phyloP scores from a whole-genome alignment of 345 rosid species.

The Salix purpurea region DNA sequence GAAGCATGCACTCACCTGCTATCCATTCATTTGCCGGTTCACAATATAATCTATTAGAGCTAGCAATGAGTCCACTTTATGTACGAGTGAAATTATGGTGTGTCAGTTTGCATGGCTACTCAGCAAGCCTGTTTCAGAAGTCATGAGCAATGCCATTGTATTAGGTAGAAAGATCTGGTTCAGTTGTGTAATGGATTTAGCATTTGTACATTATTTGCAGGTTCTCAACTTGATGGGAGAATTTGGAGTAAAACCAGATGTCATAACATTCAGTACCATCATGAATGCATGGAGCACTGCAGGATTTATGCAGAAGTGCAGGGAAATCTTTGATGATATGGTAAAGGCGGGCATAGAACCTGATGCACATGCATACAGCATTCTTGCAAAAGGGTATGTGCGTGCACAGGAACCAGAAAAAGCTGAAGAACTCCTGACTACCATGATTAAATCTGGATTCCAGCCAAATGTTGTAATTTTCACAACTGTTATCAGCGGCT shows the following conservation, averaged over 20 bases:
- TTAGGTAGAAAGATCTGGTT: background rate
- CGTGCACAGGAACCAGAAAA: constrained; percentile 51
- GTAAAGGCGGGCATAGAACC: constrained; percentile 51
- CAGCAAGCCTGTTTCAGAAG: too few relatives aligned
- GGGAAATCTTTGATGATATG: constrained; percentile 58
- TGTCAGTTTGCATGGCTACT: background rate
- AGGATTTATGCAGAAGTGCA: constrained; percentile 59
- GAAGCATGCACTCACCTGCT: background rate
- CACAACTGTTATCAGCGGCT: constrained; percentile 58
- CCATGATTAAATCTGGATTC: constrained; percentile 34
- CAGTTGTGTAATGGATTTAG: background rate
- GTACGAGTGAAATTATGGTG: too few relatives aligned
- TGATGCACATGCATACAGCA: constrained; percentile 53
- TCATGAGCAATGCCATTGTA: background rate
- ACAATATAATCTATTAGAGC: too few relatives aligned
- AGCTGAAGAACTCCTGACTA: constrained; percentile 48
- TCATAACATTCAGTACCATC: constrained; percentile 57
- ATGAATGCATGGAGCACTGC: constrained; percentile 77
- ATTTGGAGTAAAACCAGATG: constrained; percentile 53
- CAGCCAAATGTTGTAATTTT: constrained; percentile 52
- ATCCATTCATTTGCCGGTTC: too few relatives aligned
- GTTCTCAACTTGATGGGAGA: constrained; percentile 56
- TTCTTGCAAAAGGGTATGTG: constrained; percentile 61
- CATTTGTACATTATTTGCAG: constrained; percentile 27
- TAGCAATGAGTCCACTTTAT: too few relatives aligned